Evolutionary conservation across 1,284 basidiomycete genomes (phyloP).

Genomic region (Termitomyces sp.): DNA sequence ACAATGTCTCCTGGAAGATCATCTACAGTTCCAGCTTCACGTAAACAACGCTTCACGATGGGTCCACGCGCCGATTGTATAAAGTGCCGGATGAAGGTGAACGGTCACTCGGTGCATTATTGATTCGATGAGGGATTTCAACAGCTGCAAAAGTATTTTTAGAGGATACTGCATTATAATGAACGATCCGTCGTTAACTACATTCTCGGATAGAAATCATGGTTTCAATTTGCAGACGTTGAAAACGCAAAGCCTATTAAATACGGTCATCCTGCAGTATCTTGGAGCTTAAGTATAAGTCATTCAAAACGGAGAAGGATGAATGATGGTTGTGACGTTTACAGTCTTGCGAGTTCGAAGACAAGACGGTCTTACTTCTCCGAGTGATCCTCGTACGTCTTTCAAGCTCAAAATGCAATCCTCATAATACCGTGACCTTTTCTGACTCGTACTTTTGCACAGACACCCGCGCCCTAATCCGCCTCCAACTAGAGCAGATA

Average conservation of each 20-base stretch:
- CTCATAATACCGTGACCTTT: too few relatives aligned
- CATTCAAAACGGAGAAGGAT: too few relatives aligned
- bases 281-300: too few relatives aligned
- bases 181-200: background rate
- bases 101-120: slow-evolving; percentile 67
- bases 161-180: background rate
- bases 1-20: slow-evolving; percentile 23
- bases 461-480: too few relatives aligned
- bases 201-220: background rate
- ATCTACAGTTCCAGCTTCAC: slow-evolving; percentile 17
- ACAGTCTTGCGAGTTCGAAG: too few relatives aligned
- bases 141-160: background rate
- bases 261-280: too few relatives aligned
- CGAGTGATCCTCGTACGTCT: too few relatives aligned
- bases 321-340: too few relatives aligned
- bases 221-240: background rate
- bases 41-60: slow-evolving; percentile 58
- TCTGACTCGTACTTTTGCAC: too few relatives aligned
- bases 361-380: too few relatives aligned
- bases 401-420: too few relatives aligned
- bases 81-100: slow-evolving; percentile 61
- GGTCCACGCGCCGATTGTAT: slow-evolving; percentile 69
- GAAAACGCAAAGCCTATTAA: background rate
- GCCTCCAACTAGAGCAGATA: too few relatives aligned
- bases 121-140: background rate